Base-by-base conservation (phyloP, 2,329 filamentous ascomycete species). In the Aspergillus ibericus region DNA sequence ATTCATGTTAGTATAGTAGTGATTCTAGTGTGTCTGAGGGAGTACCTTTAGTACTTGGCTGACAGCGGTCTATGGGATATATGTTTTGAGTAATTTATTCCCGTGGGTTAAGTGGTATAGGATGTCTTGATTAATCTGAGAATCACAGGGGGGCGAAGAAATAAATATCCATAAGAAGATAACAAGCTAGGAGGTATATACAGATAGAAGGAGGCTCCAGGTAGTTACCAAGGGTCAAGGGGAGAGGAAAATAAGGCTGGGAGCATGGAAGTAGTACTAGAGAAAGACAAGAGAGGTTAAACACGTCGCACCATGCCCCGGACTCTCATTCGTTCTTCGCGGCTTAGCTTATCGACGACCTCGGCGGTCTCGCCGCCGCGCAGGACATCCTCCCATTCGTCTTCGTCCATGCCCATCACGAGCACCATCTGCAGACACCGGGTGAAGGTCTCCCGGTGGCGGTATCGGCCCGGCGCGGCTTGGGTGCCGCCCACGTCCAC, bases 361-460 rank as follows among this genome's bases (percentile, higher is more conserved):
- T 84, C 81, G 56, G 72, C 71, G 60, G 74, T 72, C 50, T 77
- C 72, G 34, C 75, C 76, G 35, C 78, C 81, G 32, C 80, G 76
- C 40, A 82, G 77, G 5, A 93, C 75, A 74, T 95, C 92, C 49
- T 93, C 90, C 90, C 92, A 96, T 76, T 97, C 93, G 58, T 97
- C 93, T 34, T 95, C 91, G 72, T 97, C 93, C 92, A 97, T 96
- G 66, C 93, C 93, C 72, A 93, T 87, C 15, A 96, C 86, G 81
- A 96, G 86, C 58, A 90, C 85, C 67, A 96, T 88, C 81, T 97
- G 92, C 59, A 83, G 82, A 58, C 90, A 90, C 68, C 88, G 85
- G 27, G 83, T 82, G 78, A 97, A 96, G 3, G 84, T 77, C 70
- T 96, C 92, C 32, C 91, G 82, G 35, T 95, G 83, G 1, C 85